These are phyloP conservation scores for Teratosphaeria epicoccoides DNA, from an alignment of 2,329 filamentous ascomycete species.

Conservation along the genomic window DNA sequence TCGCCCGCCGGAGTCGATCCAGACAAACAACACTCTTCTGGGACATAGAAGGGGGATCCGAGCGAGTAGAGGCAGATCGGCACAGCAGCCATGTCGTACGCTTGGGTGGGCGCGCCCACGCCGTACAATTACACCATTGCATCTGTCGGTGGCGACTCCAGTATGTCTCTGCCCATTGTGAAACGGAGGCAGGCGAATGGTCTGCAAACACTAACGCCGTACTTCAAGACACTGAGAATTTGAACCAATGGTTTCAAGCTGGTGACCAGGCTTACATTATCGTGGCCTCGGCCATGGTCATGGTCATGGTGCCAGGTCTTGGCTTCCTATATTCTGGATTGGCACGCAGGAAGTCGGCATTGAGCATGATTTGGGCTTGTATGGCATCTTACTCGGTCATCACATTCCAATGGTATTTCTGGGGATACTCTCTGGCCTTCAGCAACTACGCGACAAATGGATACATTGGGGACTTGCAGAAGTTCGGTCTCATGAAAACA, in stretches of 20 bases:
- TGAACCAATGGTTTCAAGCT: conserved; percentile 90
- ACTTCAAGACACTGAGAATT: conserved; percentile 64
- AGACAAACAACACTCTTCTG: neutral
- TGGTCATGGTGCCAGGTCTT: conserved; percentile 94
- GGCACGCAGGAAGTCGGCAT: conserved; percentile 91
- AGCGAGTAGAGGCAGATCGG: neutral
- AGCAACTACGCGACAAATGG: conserved; percentile 65
- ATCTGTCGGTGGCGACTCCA: conserved; percentile 63
- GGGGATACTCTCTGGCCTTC: conserved; percentile 95
- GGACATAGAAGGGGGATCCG: neutral
- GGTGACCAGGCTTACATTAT: conserved; percentile 94
- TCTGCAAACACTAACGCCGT: neutral
- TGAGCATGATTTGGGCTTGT: conserved; percentile 94
- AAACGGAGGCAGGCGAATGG: neutral
- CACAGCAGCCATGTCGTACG: conserved; percentile 36
- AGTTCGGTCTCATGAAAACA: conserved; percentile 81
- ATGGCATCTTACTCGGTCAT: conserved; percentile 89
- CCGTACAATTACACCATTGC: conserved; percentile 45
- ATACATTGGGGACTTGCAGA: conserved; percentile 81
- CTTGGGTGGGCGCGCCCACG: conserved; percentile 36
- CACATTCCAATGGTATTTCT: conserved; percentile 99
- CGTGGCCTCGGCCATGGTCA: conserved; percentile 78
- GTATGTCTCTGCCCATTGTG: conserved; percentile 33
- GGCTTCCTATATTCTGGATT: conserved; percentile 96
- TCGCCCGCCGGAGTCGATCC: neutral